Evolutionary conservation across 1,284 basidiomycete genomes (phyloP).

Genomic region (Naganishia sp.): DNA sequence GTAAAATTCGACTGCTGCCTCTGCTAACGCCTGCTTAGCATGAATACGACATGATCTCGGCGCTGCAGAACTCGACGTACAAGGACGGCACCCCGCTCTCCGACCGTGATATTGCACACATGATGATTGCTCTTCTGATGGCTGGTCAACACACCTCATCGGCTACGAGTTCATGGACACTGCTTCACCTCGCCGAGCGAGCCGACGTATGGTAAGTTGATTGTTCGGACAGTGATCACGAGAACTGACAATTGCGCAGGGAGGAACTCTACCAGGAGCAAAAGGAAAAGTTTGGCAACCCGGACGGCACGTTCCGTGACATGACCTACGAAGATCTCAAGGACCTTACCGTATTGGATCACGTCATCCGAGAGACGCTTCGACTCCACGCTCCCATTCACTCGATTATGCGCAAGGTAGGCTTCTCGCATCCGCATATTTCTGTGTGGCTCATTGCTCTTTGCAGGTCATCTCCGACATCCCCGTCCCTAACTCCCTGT

Average conservation of each 20-base stretch:
- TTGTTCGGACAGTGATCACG: background rate
- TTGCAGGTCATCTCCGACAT: conserved; percentile 72
- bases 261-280: conserved; percentile 87
- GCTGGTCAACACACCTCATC: conserved; percentile 98
- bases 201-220: conserved; percentile 70
- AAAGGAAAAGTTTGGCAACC: conserved; percentile 73
- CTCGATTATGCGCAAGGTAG: conserved; percentile 65
- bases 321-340: conserved; percentile 87
- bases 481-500: conserved; percentile 75
- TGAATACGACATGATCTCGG: conserved; percentile 90
- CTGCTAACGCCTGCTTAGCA: conserved; percentile 53
- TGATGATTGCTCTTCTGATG: conserved; percentile 94
- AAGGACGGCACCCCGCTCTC: conserved; percentile 75
- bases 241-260: conserved; percentile 3
- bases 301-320: conserved; percentile 75
- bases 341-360: conserved; percentile 78
- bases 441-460: background rate
- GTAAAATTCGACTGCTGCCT: background rate
- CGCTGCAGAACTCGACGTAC: conserved; percentile 82
- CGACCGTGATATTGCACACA: conserved; percentile 93
- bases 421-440: background rate
- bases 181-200: conserved; percentile 83
- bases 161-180: conserved; percentile 86
- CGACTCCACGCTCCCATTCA: conserved; percentile 82
- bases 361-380: conserved; percentile 89